Evolutionary conservation across 331 rosid genomes (phyloP).

Genomic region (Cydonia oblonga): DNA sequence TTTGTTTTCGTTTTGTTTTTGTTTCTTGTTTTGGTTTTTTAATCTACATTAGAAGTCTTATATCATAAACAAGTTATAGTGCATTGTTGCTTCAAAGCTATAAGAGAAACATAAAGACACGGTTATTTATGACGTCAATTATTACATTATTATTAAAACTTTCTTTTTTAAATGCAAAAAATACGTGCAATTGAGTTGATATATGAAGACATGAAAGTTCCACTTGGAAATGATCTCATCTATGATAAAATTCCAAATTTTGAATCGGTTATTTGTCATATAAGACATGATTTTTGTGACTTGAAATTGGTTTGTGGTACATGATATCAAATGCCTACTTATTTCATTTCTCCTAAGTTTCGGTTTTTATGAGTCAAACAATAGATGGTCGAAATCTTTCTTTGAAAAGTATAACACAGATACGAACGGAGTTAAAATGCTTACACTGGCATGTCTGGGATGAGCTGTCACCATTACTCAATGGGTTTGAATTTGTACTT

Average conservation of each 20-base stretch:
- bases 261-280: background rate
- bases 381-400: background rate
- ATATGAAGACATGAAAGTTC: background rate
- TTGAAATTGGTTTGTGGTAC: background rate
- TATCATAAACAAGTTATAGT: background rate
- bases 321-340: no score
- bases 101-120: no score
- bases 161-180: background rate
- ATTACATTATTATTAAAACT: no score
- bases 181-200: background rate
- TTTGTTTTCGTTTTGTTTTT: no score
- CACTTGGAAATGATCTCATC: background rate
- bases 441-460: conserved; percentile 41
- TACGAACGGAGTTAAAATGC: background rate
- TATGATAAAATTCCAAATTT: no score
- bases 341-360: no score
- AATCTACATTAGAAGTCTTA: no score
- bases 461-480: conserved; percentile 17
- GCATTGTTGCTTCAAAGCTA: background rate
- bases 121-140: no score
- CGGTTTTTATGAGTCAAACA: no score
- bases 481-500: conserved; percentile 16
- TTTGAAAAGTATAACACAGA: background rate
- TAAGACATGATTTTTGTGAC: background rate
- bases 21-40: no score